These are phyloP conservation scores for Penicillium psychrosexuale DNA, from an alignment of 2,329 filamentous ascomycete species.

Conservation along the genomic window DNA sequence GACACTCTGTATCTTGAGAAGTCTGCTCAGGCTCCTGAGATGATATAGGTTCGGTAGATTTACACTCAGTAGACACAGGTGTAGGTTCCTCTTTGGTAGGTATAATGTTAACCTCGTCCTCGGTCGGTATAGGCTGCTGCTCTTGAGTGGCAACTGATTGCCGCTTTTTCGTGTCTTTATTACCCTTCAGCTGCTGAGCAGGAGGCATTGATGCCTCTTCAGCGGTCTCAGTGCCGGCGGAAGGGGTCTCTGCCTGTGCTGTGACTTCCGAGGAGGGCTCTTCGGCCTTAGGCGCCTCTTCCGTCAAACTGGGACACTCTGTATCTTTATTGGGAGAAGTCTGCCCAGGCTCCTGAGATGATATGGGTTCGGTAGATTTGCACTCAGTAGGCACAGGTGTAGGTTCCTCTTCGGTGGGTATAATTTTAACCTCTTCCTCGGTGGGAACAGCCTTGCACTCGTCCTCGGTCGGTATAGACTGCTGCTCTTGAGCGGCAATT, in stretches of 20 bases:
- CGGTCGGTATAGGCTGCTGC: not conserved
- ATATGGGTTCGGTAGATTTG: not conserved
- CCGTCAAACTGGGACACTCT: too few species aligned
- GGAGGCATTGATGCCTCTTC: conserved; percentile 13
- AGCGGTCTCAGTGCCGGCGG: not conserved
- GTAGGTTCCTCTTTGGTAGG: not conserved
- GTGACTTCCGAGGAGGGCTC: not conserved
- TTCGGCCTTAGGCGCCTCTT: not conserved
- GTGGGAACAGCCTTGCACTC: not conserved
- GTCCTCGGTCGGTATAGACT: not conserved
- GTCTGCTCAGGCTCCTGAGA: not conserved
- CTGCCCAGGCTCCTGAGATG: not conserved
- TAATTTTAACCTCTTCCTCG: not conserved
- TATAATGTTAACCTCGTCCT: not conserved
- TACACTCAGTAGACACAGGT: not conserved
- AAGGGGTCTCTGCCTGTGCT: not conserved
- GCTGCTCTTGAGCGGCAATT: conserved; percentile 6
- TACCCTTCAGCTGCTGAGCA: conserved; percentile 17
- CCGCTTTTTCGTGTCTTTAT: conserved; percentile 25
- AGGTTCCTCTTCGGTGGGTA: not conserved
- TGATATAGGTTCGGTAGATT: not conserved
- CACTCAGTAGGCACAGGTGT: not conserved
- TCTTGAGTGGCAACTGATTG: conserved; percentile 15
- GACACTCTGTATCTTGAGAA: not conserved
- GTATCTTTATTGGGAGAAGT: not conserved